These are phyloP conservation scores for Talinum fruticosum DNA, from an alignment of 148 eudicot species.

Conservation along the genomic window DNA sequence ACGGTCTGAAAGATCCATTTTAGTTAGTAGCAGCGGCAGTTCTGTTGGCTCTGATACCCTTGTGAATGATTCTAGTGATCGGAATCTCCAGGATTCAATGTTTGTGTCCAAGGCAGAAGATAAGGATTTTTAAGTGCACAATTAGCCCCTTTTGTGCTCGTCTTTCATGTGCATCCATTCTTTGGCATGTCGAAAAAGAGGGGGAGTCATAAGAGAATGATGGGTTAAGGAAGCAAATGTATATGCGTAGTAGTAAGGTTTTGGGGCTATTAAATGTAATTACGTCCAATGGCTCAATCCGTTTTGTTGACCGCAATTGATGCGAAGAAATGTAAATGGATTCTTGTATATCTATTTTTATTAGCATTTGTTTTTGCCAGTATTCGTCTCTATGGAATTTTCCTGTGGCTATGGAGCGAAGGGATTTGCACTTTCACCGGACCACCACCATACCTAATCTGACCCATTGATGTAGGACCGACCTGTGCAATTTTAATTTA, in stretches of 20 bases:
- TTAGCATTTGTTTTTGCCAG: too few species aligned
- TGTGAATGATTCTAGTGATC: slow-evolving; percentile 14
- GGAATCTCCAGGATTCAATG: slow-evolving; percentile 28
- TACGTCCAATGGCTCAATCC: slow-evolving; percentile 14
- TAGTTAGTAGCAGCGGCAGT: slow-evolving; percentile 7
- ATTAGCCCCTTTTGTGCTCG: slow-evolving; percentile 9
- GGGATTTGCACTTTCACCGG: too few species aligned
- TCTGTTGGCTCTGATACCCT: background rate
- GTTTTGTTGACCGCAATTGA: slow-evolving; percentile 22
- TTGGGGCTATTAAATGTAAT: slow-evolving; percentile 18
- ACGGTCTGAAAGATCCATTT: slow-evolving; percentile 35
- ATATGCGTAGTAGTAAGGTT: slow-evolving; percentile 22
- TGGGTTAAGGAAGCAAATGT: slow-evolving; percentile 23
- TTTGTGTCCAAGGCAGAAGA: slow-evolving; percentile 24
- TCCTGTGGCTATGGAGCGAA: too few species aligned
- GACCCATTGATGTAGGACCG: too few species aligned
- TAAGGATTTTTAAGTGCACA: slow-evolving; percentile 2
- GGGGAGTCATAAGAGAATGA: background rate
- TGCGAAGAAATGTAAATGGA: slow-evolving; percentile 19
- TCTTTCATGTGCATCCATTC: slow-evolving; percentile 13
- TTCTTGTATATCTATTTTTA: slow-evolving; percentile 9
- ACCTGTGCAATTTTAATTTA: too few species aligned
- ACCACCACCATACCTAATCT: too few species aligned
- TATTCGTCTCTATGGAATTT: too few species aligned
- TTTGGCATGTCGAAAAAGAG: slow-evolving; percentile 1